Evolutionary conservation across 2,329 filamentous ascomycete genomes (phyloP).

Genomic region (Daldinia sp.): DNA sequence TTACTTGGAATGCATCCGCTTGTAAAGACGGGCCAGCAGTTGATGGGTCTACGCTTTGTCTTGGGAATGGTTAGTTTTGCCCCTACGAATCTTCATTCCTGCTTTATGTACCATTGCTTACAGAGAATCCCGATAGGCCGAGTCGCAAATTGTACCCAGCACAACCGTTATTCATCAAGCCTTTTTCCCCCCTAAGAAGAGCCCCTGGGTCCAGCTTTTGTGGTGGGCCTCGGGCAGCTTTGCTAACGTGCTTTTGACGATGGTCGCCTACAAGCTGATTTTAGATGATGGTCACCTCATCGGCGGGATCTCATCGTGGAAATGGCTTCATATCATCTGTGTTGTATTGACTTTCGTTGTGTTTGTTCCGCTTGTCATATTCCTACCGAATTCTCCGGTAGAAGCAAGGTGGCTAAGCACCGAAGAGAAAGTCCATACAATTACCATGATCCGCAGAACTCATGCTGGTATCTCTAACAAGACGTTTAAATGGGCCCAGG

Average conservation of each 20-base stretch:
- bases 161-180: neutral
- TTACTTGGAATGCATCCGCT: neutral
- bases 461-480: neutral
- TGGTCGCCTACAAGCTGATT: conserved; percentile 1
- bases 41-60: neutral
- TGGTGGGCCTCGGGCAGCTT: neutral
- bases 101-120: neutral
- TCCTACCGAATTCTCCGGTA: neutral
- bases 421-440: neutral
- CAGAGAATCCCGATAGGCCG: neutral
- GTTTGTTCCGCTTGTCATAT: neutral
- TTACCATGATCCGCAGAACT: neutral
- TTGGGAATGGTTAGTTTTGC: neutral
- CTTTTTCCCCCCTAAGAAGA: neutral
- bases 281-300: neutral
- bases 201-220: neutral
- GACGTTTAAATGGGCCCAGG: conserved; percentile 1
- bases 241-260: neutral
- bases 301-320: neutral
- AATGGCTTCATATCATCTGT: conserved; percentile 1
- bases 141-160: neutral
- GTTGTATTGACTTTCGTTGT: neutral
- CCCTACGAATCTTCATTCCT: neutral
- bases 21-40: neutral
- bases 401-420: neutral